A percentile compares a stretch with the other conserved stretches of the same genome.
Conservation (phyloP, 768 basidiomycete species). For the Coprinopsis strossmayeri region DNA sequence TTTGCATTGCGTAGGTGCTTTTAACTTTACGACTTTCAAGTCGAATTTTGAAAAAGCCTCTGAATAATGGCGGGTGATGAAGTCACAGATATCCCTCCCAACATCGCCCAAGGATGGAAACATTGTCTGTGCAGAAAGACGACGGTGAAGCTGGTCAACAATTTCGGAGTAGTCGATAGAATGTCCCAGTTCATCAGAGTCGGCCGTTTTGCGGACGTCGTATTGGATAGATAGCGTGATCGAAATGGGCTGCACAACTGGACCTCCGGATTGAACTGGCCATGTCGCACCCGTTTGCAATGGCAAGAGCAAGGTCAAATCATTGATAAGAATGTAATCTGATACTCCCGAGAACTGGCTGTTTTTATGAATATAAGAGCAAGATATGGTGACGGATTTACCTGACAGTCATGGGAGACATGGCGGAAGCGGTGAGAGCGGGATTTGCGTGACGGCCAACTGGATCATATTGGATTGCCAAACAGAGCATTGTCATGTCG, state of each 20-base stretch:
- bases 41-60: conserved; percentile 18
- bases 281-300: conserved; percentile 39
- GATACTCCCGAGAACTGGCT: conserved; percentile 11
- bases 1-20: conserved; percentile 47
- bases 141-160: conserved; percentile 22
- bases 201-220: conserved; percentile 43
- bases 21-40: conserved; percentile 40
- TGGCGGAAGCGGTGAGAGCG: not conserved
- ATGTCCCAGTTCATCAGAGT: conserved; percentile 44
- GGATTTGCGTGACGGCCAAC: too few relatives aligned
- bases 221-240: conserved; percentile 45
- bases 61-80: conserved; percentile 29
- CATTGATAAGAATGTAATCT: conserved; percentile 39
- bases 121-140: conserved; percentile 17
- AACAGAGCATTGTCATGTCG: conserved; percentile 31
- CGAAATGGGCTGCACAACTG: conserved; percentile 45
- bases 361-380: conserved; percentile 4
- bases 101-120: conserved; percentile 45
- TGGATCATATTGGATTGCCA: too few relatives aligned
- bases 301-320: conserved; percentile 36
- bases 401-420: conserved; percentile 7
- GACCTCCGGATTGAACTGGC: conserved; percentile 24
- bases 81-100: conserved; percentile 30
- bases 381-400: not conserved
- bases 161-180: conserved; percentile 64